phyloP scores from a whole-genome alignment of 2,329 filamentous ascomycete species.

The Fusarium clavum region DNA sequence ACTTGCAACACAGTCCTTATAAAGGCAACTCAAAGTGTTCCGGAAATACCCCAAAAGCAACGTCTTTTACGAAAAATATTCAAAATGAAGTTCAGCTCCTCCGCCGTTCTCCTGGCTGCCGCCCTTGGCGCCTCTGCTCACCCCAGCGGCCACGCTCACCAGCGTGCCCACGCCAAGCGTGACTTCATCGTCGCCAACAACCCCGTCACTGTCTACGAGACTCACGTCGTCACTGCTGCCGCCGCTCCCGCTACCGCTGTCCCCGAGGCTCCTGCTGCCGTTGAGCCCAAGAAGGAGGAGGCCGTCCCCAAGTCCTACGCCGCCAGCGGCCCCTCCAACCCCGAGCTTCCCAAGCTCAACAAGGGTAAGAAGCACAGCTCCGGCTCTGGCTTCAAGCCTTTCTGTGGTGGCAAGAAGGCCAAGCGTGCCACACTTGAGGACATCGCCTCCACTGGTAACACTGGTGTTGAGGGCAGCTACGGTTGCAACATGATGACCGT shows the following conservation, averaged over 20 bases:
- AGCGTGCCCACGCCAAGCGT: constrained; percentile 50
- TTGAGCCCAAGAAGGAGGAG: constrained; percentile 2
- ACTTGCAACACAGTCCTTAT: constrained; percentile 41
- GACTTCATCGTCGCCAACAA: constrained; percentile 53
- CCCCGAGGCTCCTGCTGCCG: constrained; percentile 5
- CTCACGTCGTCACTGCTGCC: constrained; percentile 23
- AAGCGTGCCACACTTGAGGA: constrained; percentile 62
- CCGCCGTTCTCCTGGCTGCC: constrained; percentile 53
- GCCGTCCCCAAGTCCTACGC: constrained; percentile 13
- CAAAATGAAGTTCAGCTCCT: constrained; percentile 58
- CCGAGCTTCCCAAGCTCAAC: constrained; percentile 2
- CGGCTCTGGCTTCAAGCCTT: constrained; percentile 45
- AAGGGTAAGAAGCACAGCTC: constrained; percentile 26
- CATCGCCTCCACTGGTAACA: constrained; percentile 62
- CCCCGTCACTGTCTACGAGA: constrained; percentile 47
- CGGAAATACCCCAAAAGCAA: constrained; percentile 39
- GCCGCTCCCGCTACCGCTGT: constrained; percentile 7
- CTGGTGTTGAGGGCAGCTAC: constrained; percentile 55
- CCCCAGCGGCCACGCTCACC: constrained; percentile 55
- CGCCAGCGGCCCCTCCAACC: neutral
- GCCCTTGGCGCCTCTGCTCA: constrained; percentile 57
- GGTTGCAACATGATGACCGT: constrained; percentile 66
- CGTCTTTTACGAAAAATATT: constrained; percentile 16
- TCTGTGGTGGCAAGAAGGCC: constrained; percentile 52
- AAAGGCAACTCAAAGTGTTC: constrained; percentile 44